Conservation (phyloP, 805 yeast genomes). For the Candida morakotiae region DNA sequence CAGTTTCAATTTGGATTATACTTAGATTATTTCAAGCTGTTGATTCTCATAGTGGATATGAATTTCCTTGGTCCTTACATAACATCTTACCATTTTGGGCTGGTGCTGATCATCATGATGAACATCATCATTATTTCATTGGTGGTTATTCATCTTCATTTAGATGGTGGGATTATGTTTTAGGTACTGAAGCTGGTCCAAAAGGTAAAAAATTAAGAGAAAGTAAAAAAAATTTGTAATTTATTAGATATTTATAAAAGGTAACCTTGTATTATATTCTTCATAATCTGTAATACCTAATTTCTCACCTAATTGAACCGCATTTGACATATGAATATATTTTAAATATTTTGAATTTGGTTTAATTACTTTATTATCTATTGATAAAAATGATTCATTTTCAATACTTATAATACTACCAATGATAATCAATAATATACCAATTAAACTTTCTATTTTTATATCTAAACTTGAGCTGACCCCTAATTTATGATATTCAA, state of each 20-base stretch:
- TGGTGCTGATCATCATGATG: constrained; percentile 61
- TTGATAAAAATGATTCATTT: constrained; percentile 16
- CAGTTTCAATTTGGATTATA: constrained; percentile 49
- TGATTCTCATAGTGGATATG: constrained; percentile 60
- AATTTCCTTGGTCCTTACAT: constrained; percentile 59
- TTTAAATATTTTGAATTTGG: constrained; percentile 33
- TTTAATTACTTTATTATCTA: constrained; percentile 22
- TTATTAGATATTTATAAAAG: constrained; percentile 48
- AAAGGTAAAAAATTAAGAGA: constrained; percentile 48
- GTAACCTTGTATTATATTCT: constrained; percentile 45
- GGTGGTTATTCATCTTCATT: constrained; percentile 57
- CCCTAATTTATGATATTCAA: constrained; percentile 43
- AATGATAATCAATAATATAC: constrained; percentile 39
- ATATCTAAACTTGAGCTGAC: constrained; percentile 43
- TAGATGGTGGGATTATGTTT: constrained; percentile 53
- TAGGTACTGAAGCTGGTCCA: constrained; percentile 56
- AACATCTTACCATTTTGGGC: constrained; percentile 61
- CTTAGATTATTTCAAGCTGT: constrained; percentile 56
- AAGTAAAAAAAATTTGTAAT: constrained; percentile 32
- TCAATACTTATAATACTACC: constrained; percentile 34
- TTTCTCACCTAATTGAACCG: constrained; percentile 44
- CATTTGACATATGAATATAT: constrained; percentile 44
- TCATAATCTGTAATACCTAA: constrained; percentile 47
- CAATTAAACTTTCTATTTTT: constrained; percentile 45
- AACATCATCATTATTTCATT: constrained; percentile 56